phyloP scores from a whole-genome alignment of 768 basidiomycete species.

The Lepiota venenata region DNA sequence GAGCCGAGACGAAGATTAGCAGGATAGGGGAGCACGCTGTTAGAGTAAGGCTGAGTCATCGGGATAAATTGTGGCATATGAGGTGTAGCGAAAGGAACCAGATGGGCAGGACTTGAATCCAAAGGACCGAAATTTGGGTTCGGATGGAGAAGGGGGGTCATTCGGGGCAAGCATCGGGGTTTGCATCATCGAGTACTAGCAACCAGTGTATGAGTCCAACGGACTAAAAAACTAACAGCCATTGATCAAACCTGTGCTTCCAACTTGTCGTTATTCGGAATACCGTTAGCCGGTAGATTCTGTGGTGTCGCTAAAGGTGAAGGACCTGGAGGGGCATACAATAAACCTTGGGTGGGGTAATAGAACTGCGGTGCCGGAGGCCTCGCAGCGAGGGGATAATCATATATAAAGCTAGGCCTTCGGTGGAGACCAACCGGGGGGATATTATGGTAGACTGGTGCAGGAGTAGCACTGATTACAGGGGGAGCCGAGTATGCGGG shows the following conservation, averaged over 20 bases:
- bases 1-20: neutral
- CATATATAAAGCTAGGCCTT: constrained; percentile 9
- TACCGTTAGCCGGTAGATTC: neutral
- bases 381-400: constrained; percentile 3
- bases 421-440: constrained; percentile 6
- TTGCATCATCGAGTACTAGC: constrained; percentile 3
- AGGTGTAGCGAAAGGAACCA: constrained; percentile 3
- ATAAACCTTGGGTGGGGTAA: constrained; percentile 10
- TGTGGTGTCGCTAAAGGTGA: constrained; percentile 7
- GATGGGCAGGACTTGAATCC: constrained; percentile 1
- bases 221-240: neutral
- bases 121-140: constrained; percentile 40
- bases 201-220: neutral
- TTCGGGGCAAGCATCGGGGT: constrained; percentile 8
- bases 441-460: constrained; percentile 2
- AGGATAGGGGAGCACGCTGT: constrained; percentile 4
- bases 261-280: constrained; percentile 7
- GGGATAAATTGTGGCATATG: constrained; percentile 5
- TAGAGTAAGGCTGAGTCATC: constrained; percentile 4
- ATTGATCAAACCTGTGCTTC: constrained; percentile 5
- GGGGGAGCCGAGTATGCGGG: constrained; percentile 7
- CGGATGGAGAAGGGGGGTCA: constrained; percentile 16
- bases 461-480: neutral
- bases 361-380: constrained; percentile 11
- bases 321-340: constrained; percentile 3